Evolutionary conservation across 257 asterid species (phyloP).

Genomic region (Solanum paucissectum): DNA sequence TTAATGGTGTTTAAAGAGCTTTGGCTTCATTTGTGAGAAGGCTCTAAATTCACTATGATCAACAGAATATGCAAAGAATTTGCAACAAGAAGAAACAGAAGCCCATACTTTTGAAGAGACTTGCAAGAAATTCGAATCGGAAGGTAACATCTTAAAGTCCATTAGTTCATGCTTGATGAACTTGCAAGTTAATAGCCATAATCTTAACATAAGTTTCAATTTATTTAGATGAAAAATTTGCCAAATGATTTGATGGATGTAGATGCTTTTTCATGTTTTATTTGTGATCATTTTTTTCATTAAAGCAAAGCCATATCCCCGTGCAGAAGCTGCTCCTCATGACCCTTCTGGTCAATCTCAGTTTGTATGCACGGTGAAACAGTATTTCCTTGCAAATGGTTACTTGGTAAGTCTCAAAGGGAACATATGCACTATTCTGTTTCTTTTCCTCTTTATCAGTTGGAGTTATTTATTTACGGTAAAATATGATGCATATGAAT

Average conservation of each 20-base stretch:
- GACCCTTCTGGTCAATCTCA: background rate
- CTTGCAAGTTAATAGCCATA: background rate
- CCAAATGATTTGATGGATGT: background rate
- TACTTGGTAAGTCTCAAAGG: background rate
- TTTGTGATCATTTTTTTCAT: background rate
- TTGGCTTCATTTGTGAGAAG: conserved; percentile 30
- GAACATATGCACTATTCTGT: background rate
- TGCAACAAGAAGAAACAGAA: background rate
- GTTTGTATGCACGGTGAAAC: background rate
- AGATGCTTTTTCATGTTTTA: background rate
- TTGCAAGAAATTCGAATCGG: background rate
- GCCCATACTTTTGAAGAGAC: background rate
- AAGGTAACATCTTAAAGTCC: background rate
- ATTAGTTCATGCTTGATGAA: background rate
- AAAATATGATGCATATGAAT: background rate
- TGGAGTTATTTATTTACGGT: background rate
- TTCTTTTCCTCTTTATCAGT: background rate
- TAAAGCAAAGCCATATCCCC: background rate
- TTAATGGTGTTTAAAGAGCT: conserved; percentile 29
- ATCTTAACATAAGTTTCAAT: background rate
- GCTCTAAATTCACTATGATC: conserved; percentile 33
- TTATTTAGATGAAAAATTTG: background rate
- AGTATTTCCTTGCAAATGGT: background rate
- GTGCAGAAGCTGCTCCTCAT: background rate
- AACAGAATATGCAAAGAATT: background rate